These are phyloP conservation scores for Pseudocercospora vitis DNA, from an alignment of 2,329 filamentous ascomycete genomes.

Conservation along the genomic window DNA sequence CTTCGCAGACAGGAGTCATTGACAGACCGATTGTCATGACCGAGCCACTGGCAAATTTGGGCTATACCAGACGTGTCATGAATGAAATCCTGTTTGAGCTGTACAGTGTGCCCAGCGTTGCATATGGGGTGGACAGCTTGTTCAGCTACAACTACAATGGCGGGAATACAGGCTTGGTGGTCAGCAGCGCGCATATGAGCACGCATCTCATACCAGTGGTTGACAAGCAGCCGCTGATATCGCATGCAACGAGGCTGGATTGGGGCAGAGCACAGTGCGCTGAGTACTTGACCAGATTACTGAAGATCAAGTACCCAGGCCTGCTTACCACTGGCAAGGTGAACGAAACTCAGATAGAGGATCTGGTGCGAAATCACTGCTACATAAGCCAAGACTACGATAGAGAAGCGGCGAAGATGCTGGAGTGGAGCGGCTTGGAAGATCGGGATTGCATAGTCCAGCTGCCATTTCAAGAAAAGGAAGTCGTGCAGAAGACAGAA, in stretches of 20 bases:
- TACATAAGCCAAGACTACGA: conserved; percentile 86
- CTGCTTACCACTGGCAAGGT: conserved; percentile 69
- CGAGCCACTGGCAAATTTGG: conserved; percentile 86
- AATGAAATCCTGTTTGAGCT: conserved; percentile 96
- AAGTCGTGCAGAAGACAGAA: conserved; percentile 86
- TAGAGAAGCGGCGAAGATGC: conserved; percentile 68
- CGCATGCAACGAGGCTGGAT: conserved; percentile 83
- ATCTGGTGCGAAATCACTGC: conserved; percentile 83
- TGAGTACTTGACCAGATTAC: conserved; percentile 86
- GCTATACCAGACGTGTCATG: conserved; percentile 80
- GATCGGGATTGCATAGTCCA: conserved; percentile 87
- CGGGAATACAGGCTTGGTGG: conserved; percentile 80
- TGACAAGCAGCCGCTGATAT: conserved; percentile 78
- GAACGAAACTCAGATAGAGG: conserved; percentile 80
- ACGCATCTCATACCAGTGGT: conserved; percentile 95
- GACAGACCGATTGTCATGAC: conserved; percentile 92
- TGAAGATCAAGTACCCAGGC: conserved; percentile 86
- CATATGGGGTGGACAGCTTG: conserved; percentile 92
- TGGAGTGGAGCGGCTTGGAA: conserved; percentile 91
- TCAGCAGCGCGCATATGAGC: conserved; percentile 89
- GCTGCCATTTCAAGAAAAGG: conserved; percentile 88
- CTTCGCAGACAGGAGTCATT: conserved; percentile 69
- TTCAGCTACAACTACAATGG: conserved; percentile 95
- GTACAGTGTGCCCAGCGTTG: conserved; percentile 84
- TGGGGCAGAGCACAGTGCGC: conserved; percentile 91